A percentile compares a stretch with the other conserved stretches of the same genome.
Conservation (phyloP, 1,284 basidiomycete species). For the Anthracocystis walkeri region DNA sequence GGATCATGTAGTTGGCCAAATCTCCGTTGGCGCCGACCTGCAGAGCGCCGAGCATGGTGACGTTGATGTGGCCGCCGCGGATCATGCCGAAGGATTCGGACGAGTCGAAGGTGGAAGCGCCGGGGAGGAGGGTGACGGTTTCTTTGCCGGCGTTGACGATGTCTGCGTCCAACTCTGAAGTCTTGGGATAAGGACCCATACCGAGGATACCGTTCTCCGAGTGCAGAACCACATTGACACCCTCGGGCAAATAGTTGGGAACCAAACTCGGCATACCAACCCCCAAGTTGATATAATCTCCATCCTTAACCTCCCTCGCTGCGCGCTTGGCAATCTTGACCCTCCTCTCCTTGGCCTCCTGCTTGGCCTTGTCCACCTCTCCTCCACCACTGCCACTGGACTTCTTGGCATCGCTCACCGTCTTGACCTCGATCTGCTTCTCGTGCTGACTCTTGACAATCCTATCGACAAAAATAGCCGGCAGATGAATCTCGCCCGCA, state of each 20-base stretch:
- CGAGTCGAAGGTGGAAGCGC: conserved; percentile 91
- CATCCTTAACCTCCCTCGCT: conserved; percentile 62
- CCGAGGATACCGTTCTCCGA: conserved; percentile 67
- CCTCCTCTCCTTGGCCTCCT: conserved; percentile 45
- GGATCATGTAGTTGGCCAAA: conserved; percentile 98
- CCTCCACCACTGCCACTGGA: conserved; percentile 2
- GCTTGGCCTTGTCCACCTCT: conserved; percentile 31
- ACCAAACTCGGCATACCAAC: conserved; percentile 66
- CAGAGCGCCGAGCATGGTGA: conserved; percentile 91
- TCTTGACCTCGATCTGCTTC: conserved; percentile 63
- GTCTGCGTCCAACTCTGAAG: conserved; percentile 63
- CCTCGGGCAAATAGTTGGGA: conserved; percentile 63
- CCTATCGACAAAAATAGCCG: conserved; percentile 63
- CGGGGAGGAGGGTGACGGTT: conserved; percentile 81
- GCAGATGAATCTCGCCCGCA: conserved; percentile 62
- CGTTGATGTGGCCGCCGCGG: conserved; percentile 90
- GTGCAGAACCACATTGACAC: conserved; percentile 63
- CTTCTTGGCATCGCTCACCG: conserved; percentile 47
- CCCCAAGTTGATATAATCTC: conserved; percentile 67
- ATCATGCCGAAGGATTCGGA: conserved; percentile 95
- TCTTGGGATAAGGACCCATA: conserved; percentile 65
- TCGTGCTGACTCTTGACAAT: conserved; percentile 56
- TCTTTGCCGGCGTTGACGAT: conserved; percentile 85
- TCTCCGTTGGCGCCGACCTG: conserved; percentile 94
- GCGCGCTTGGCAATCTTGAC: conserved; percentile 59